Percentiles rank a stretch among this genome's conserved stretches.
Conservation (phyloP, 2,329 filamentous ascomycete genomes). For the Trichoderma atroviride region DNA sequence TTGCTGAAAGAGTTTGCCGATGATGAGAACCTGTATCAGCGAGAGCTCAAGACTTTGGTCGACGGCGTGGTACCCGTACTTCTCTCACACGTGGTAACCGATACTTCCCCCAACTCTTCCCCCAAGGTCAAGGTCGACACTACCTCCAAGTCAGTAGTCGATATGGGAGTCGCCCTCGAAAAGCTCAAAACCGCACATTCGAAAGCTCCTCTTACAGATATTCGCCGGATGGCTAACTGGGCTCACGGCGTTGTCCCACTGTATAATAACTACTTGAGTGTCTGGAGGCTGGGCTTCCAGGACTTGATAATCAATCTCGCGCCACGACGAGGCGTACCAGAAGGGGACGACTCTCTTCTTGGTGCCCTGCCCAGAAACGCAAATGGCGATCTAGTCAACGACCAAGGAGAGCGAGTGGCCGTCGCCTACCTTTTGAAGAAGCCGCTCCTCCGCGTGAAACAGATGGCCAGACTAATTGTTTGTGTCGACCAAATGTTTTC, state of each 20-base stretch:
- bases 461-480: slow-evolving; percentile 81
- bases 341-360: slow-evolving; percentile 63
- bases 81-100: slow-evolving; percentile 79
- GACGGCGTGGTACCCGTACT: slow-evolving; percentile 95
- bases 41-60: slow-evolving; percentile 89
- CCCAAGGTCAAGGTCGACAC: slow-evolving; percentile 57
- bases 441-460: slow-evolving; percentile 84
- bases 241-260: slow-evolving; percentile 74
- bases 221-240: slow-evolving; percentile 77
- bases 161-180: slow-evolving; percentile 91
- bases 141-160: slow-evolving; percentile 83
- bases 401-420: slow-evolving; percentile 85
- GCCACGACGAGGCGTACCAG: slow-evolving; percentile 57
- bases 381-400: slow-evolving; percentile 68
- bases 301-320: slow-evolving; percentile 93
- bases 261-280: slow-evolving; percentile 82
- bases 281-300: slow-evolving; percentile 92
- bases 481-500: slow-evolving; percentile 60
- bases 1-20: slow-evolving; percentile 77
- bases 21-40: slow-evolving; percentile 85
- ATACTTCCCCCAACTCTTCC: slow-evolving; percentile 63
- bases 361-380: slow-evolving; percentile 63
- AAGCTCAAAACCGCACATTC: slow-evolving; percentile 79
- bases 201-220: slow-evolving; percentile 73
- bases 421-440: slow-evolving; percentile 91